Evolutionary conservation across 257 asterid genomes (phyloP).

Genomic region (Solanum corneliomulleri): DNA sequence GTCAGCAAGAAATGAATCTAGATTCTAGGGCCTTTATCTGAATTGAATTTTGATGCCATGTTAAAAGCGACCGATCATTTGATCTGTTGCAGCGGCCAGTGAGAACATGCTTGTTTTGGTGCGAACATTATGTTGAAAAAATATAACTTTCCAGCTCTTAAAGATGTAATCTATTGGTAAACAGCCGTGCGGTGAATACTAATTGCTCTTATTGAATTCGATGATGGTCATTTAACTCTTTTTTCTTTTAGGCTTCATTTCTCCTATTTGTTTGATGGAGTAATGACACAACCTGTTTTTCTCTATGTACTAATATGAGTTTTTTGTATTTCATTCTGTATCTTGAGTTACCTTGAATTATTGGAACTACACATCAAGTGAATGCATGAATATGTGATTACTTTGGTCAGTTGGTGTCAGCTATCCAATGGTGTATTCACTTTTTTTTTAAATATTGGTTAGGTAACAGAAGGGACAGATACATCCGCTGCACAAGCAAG

Average conservation of each 20-base stretch:
- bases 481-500: slow-evolving; percentile 72
- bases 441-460: not conserved
- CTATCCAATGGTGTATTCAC: not conserved
- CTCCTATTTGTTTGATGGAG: not conserved
- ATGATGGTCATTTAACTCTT: not conserved
- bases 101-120: not conserved
- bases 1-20: not conserved
- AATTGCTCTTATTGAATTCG: not conserved
- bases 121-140: not conserved
- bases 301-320: not conserved
- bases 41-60: not conserved
- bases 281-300: not conserved
- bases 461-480: slow-evolving; percentile 66
- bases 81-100: not conserved
- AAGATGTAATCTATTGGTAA: not conserved
- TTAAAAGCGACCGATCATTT: not conserved
- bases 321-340: not conserved
- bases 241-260: not conserved
- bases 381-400: not conserved
- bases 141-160: not conserved
- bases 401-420: not conserved
- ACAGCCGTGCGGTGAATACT: not conserved
- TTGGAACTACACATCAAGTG: not conserved
- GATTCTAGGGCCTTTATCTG: not conserved
- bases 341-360: not conserved